Percentiles rank a stretch among this genome's conserved stretches.
Evolutionary conservation across 805 yeast species (phyloP).

Genomic region (Yamadazyma paraphyllophila): DNA sequence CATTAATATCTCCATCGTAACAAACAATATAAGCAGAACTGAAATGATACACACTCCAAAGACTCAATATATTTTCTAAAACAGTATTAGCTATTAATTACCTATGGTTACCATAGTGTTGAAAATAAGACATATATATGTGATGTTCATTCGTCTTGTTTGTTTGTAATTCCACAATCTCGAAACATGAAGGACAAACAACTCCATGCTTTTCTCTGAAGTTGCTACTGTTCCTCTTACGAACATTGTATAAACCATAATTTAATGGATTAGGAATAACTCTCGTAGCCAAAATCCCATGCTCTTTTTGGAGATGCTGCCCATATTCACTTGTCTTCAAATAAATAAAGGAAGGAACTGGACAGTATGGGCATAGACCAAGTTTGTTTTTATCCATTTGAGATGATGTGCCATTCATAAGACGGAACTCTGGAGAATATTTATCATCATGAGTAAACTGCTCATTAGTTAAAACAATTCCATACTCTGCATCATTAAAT

Average conservation of each 20-base stretch:
- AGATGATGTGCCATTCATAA: not conserved
- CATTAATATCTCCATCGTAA: not conserved
- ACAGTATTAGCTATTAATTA: not conserved
- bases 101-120: conserved; percentile 5
- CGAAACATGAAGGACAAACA: conserved; percentile 7
- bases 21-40: not conserved
- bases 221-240: conserved; percentile 3
- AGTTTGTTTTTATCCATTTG: not conserved
- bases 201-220: conserved; percentile 3
- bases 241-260: conserved; percentile 3
- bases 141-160: not conserved
- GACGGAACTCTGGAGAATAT: conserved; percentile 7
- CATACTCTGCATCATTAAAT: not conserved
- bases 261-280: conserved; percentile 7
- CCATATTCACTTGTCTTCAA: conserved; percentile 7
- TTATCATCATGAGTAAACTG: conserved; percentile 2
- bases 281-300: conserved; percentile 6
- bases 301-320: conserved; percentile 5
- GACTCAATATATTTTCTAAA: not conserved
- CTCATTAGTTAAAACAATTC: conserved; percentile 4
- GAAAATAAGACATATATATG: conserved; percentile 3
- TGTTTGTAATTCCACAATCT: conserved; percentile 5
- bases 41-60: not conserved
- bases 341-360: not conserved
- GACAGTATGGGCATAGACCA: conserved; percentile 10